Conservation (phyloP, 139 green algal genomes). For the Chlorella sp. region DNA sequence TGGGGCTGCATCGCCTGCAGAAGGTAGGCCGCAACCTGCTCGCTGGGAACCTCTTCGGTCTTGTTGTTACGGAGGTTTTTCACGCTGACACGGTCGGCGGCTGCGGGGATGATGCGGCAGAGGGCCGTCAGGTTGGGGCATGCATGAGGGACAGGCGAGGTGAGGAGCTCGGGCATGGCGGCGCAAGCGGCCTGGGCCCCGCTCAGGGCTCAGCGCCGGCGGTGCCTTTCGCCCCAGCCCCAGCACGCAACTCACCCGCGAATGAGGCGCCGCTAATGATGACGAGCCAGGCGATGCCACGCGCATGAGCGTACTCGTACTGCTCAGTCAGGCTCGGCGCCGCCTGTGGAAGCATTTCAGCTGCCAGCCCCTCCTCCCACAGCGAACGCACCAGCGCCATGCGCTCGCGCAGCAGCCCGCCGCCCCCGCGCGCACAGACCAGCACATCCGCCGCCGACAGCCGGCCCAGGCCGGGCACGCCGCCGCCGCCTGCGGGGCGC, state of each 20-base stretch:
- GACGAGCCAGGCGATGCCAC: slow-evolving; percentile 75
- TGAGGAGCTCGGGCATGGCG: not conserved
- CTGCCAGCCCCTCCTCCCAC: slow-evolving; percentile 69
- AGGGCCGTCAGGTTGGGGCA: not conserved
- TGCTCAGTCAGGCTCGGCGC: slow-evolving; percentile 72
- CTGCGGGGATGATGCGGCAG: not conserved
- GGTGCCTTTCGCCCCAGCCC: not conserved
- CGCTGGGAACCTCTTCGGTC: slow-evolving; percentile 54
- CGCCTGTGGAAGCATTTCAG: slow-evolving; percentile 64
- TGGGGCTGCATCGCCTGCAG: slow-evolving; percentile 30
- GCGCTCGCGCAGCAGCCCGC: slow-evolving; percentile 68
- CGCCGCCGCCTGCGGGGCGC: not conserved
- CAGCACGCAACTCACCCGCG: not conserved
- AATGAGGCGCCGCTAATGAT: slow-evolving; percentile 55
- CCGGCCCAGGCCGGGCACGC: not conserved
- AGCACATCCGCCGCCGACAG: slow-evolving; percentile 69
- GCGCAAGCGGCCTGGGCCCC: not conserved
- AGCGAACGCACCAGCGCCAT: slow-evolving; percentile 65
- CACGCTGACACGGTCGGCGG: slow-evolving; percentile 52
- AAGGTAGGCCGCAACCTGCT: slow-evolving; percentile 49
- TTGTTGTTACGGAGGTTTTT: slow-evolving; percentile 54
- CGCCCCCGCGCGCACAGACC: slow-evolving; percentile 72
- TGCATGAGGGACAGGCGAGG: not conserved
- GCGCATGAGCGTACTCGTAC: slow-evolving; percentile 75
- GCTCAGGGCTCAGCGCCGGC: not conserved